These are phyloP conservation scores for Kockiozyma suomiensis DNA, from an alignment of 805 yeast species.

Conservation along the genomic window DNA sequence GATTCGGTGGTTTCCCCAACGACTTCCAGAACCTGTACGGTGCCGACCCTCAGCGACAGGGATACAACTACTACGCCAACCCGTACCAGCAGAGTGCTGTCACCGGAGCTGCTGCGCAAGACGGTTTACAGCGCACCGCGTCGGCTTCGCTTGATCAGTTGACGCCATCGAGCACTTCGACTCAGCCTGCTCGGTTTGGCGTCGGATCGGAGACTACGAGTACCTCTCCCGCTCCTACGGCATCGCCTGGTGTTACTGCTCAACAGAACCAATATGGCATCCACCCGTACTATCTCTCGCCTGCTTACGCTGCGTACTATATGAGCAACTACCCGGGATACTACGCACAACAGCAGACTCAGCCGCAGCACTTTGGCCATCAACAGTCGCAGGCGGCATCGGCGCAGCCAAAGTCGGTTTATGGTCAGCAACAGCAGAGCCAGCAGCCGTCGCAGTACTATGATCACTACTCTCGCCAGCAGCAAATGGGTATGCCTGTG, in stretches of 20 bases:
- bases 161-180: constrained; percentile 31
- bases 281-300: constrained; percentile 36
- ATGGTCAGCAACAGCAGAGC: constrained; percentile 30
- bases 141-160: constrained; percentile 31
- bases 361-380: constrained; percentile 28
- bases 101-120: constrained; percentile 27
- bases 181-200: constrained; percentile 34
- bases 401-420: constrained; percentile 27
- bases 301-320: constrained; percentile 35
- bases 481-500: constrained; percentile 11
- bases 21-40: constrained; percentile 34
- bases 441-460: constrained; percentile 17
- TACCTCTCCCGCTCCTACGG: constrained; percentile 31
- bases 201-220: constrained; percentile 28
- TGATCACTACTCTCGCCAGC: constrained; percentile 24
- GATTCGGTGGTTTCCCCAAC: constrained; percentile 34
- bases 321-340: constrained; percentile 35
- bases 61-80: constrained; percentile 25
- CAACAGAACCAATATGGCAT: constrained; percentile 32
- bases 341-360: constrained; percentile 34
- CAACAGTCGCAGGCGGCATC: constrained; percentile 10
- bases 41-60: constrained; percentile 33
- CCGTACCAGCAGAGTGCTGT: constrained; percentile 29
- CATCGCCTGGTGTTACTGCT: constrained; percentile 29
- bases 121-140: constrained; percentile 28